Evolutionary conservation across 129 eudicot genomes (phyloP), one percentile per base, ranked within the genome.

Genomic region (Saussurea involucrata): DNA sequence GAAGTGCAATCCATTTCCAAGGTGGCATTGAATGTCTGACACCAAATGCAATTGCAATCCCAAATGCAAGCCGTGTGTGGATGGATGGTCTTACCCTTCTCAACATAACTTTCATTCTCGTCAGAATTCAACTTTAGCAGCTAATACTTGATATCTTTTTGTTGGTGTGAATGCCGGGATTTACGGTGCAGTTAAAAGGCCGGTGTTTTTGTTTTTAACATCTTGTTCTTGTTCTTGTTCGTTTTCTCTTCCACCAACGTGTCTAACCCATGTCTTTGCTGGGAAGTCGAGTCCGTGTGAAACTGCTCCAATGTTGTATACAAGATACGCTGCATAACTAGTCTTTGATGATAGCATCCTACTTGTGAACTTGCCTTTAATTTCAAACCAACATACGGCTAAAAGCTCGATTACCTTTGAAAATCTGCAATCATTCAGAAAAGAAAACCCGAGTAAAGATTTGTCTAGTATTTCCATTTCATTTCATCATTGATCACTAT

Each of bases 121-220:
- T n/a, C n/a, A n/a, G n/a, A n/a, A n/a, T n/a, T n/a, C n/a, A n/a
- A n/a, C n/a, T n/a, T n/a, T n/a, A n/a, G n/a, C 29, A 27, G 29
- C 29, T 27, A 32, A 28, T 66, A 29, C 4, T 68, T 42, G 15
- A 10, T 27, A 34, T 24, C 36, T 15, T 8, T 4, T 22, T 74
- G 15, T 63, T 61, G 10, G 24, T 34, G 66, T 61, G 2, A 71
- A 78, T 81, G 90, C 87, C 91, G 98, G 99, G 99, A 10, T 92
- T 76, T 78, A 95, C 99, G 42, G 92, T 85, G 97, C 99, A 72
- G 99, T 95, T 24, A 95, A 88, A 81, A 86, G 96, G 76, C 99
- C 99, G 6, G 97, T 95, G 28, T 32, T 57, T 21, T 40, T 32
- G 15, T 12, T 20, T 34, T 70, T 46, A 10, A 20, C 72, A 1